Evolutionary conservation across 2,329 filamentous ascomycete species (phyloP), one percentile per base, ranked within the genome.

Genomic region (Neurospora crassa): DNA sequence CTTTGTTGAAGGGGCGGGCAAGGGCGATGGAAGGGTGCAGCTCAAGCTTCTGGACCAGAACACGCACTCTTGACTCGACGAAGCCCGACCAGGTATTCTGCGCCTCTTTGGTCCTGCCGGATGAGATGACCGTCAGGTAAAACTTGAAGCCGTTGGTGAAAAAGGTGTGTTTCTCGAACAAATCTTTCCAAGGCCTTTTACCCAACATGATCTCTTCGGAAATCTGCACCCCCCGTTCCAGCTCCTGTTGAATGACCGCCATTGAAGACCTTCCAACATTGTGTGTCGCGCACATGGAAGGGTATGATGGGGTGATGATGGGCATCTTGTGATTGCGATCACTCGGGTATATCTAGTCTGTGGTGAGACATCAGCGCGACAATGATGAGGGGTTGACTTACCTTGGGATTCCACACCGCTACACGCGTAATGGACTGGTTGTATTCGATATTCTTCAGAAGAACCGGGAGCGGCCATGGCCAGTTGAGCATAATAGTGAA

Each of bases 211-310:
- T 96, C 76, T 89, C 88, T 73, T 92, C 90, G 11, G 93, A 89
- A 70, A 97, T 91, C 69, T 92, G 86, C 69, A 90, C 88, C 5
- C 91, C 96, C 45, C 92, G 89, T 74, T 90, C 86, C 24, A 98
- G 87, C 79, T 99, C 96, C 67, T 90, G 87, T 75, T 93, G 88
- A 78, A 99, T 94, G 68, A 97, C 89, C 7, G 88, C 84, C 83
- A 94, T 93, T 1, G 94, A 96, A 0, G 95, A 98, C 74, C 88
- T 85, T 3, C 92, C 94, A 73, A 99, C 91, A 78, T 97, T 98
- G 83, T 97, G 96, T 0, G 96, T 98, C 1, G 96, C 91, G 80
- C 96, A 98, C 94, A 97, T 98, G 68, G 94, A 96, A 2, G 96
- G 96, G 79, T 97, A 98, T 0, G 96, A 94, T 1, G 96, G 96